Evolutionary conservation across 1,284 basidiomycete species (phyloP).

Genomic region (Mycena citricolor): DNA sequence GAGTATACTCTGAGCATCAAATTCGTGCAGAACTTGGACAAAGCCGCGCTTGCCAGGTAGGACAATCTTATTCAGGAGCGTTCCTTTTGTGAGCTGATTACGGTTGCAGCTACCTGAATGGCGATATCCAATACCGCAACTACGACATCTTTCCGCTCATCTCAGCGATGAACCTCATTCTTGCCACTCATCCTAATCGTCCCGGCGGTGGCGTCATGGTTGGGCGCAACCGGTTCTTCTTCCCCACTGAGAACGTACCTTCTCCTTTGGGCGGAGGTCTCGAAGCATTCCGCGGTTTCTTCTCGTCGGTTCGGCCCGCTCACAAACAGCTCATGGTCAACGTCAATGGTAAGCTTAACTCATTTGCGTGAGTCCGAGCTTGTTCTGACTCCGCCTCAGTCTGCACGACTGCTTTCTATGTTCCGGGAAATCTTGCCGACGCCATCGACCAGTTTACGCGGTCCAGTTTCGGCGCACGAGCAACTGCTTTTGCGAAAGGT

Average conservation of each 20-base stretch:
- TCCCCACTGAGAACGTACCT: conserved; percentile 46
- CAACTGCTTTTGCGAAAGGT: conserved; percentile 54
- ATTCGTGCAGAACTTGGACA: conserved; percentile 59
- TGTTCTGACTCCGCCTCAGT: too few species aligned
- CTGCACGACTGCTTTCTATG: conserved; percentile 76
- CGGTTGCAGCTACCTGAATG: conserved; percentile 54
- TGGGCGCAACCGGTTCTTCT: conserved; percentile 76
- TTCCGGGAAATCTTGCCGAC: conserved; percentile 56
- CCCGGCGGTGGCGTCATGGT: conserved; percentile 69
- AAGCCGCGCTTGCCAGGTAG: conserved; percentile 55
- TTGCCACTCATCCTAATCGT: conserved; percentile 62
- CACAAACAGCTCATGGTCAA: conserved; percentile 78
- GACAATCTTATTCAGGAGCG: conserved; percentile 22
- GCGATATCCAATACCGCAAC: conserved; percentile 55
- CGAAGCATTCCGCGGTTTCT: conserved; percentile 72
- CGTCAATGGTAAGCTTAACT: conserved; percentile 51
- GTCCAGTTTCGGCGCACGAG: conserved; percentile 51
- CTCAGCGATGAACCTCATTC: conserved; percentile 71
- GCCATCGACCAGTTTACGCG: conserved; percentile 53
- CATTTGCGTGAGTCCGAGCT: too few species aligned
- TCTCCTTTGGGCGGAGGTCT: conserved; percentile 58
- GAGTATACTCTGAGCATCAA: conserved; percentile 62
- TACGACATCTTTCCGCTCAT: conserved; percentile 69
- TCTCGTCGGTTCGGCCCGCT: conserved; percentile 70
- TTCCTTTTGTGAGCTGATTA: conserved; percentile 17